Conservation (phyloP, 2,329 filamentous ascomycete genomes). For the Aspergillus pseudoterreus region DNA sequence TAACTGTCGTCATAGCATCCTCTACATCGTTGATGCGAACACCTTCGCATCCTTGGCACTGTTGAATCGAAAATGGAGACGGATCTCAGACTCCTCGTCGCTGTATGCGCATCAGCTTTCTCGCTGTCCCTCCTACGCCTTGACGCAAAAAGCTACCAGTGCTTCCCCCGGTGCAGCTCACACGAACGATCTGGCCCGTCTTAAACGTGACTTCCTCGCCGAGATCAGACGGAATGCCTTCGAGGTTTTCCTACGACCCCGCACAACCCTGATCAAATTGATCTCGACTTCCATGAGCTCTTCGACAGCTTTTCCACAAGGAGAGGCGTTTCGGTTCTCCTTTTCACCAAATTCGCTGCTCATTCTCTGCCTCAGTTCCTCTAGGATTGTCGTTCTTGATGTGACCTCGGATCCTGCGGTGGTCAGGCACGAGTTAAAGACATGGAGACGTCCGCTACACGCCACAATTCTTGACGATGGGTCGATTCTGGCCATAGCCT, state of each 20-base stretch:
- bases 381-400: conserved; percentile 75
- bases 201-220: conserved; percentile 64
- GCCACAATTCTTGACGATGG: conserved; percentile 78
- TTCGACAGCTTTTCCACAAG: conserved; percentile 72
- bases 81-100: conserved; percentile 38
- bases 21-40: conserved; percentile 45
- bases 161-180: conserved; percentile 23
- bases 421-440: conserved; percentile 75
- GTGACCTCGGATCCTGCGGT: conserved; percentile 56
- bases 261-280: conserved; percentile 69
- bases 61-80: conserved; percentile 44
- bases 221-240: conserved; percentile 76
- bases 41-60: conserved; percentile 46
- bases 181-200: conserved; percentile 51
- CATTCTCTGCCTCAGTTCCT: conserved; percentile 79
- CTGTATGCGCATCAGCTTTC: conserved; percentile 47
- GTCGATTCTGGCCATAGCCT: conserved; percentile 71
- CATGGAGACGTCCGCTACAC: conserved; percentile 69
- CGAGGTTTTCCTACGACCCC: conserved; percentile 68
- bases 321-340: conserved; percentile 81
- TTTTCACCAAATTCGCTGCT: conserved; percentile 72
- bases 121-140: conserved; percentile 40
- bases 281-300: conserved; percentile 82
- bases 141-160: conserved; percentile 29
- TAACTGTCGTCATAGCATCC: conserved; percentile 37